These are phyloP conservation scores for Zhuliangozyma blackwelliae DNA, from an alignment of 1,139 yeast genomes.

Conservation along the genomic window DNA sequence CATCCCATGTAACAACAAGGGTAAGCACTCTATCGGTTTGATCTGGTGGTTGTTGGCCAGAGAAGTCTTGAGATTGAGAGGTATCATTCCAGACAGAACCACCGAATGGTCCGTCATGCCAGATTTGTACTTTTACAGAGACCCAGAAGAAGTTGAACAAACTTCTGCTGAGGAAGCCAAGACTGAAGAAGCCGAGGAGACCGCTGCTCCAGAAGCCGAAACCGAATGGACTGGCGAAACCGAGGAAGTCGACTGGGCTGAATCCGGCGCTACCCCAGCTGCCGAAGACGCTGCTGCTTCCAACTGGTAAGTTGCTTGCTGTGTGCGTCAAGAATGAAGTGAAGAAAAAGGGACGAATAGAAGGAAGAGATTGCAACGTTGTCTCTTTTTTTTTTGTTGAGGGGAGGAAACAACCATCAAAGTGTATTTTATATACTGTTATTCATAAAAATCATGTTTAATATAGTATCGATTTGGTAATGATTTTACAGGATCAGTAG, in stretches of 20 bases:
- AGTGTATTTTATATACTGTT: neutral
- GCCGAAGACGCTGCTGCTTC: conserved; percentile 76
- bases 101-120: conserved; percentile 99
- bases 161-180: conserved; percentile 65
- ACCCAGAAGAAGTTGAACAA: conserved; percentile 98
- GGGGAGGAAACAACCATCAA: neutral
- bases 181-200: conserved; percentile 48
- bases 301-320: conserved; percentile 34
- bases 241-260: conserved; percentile 63
- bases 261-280: conserved; percentile 63
- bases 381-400: neutral
- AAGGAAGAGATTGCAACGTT: conserved; percentile 3
- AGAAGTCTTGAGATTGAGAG: conserved; percentile 99
- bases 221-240: conserved; percentile 55
- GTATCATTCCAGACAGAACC: conserved; percentile 94
- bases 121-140: conserved; percentile 99
- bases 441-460: neutral
- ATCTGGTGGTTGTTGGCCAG: conserved; percentile 99
- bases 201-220: conserved; percentile 48
- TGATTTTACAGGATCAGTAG: neutral
- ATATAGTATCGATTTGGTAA: no score
- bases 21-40: conserved; percentile 99
- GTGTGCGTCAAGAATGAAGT: conserved; percentile 5
- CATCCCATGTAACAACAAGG: conserved; percentile 99
- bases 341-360: conserved; percentile 2